Conservation (phyloP, 2,329 filamentous ascomycete genomes). For the Daldinia sp. region DNA sequence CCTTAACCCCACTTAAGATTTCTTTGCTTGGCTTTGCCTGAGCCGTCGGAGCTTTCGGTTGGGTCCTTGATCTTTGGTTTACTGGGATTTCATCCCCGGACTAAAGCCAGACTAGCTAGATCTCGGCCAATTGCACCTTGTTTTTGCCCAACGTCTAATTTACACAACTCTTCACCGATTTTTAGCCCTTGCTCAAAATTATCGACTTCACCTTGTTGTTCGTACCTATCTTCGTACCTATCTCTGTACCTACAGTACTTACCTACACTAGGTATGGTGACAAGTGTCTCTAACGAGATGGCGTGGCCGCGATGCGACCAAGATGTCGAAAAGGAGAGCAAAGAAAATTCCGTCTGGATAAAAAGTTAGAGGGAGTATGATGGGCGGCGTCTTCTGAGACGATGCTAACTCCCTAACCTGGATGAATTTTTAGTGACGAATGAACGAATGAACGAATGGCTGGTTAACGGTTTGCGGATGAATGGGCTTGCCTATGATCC, state of each 20-base stretch:
- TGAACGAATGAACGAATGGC: too few species aligned
- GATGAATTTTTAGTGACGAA: slow-evolving; percentile 20
- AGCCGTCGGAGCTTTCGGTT: slow-evolving; percentile 26
- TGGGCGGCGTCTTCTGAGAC: slow-evolving; percentile 33
- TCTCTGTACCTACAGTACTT: too few species aligned
- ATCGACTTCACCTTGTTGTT: background rate
- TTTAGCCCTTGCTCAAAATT: slow-evolving; percentile 28
- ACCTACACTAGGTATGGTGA: slow-evolving; percentile 5
- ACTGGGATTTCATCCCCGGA: slow-evolving; percentile 24
- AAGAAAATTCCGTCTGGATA: slow-evolving; percentile 25
- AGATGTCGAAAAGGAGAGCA: slow-evolving; percentile 19
- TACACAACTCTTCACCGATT: slow-evolving; percentile 41
- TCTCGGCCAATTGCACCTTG: slow-evolving; percentile 36
- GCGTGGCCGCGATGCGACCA: slow-evolving; percentile 13
- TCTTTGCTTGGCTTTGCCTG: background rate
- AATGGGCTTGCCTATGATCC: slow-evolving; percentile 8
- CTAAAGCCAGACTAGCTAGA: slow-evolving; percentile 17
- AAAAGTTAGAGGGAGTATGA: slow-evolving; percentile 17
- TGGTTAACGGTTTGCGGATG: slow-evolving; percentile 12
- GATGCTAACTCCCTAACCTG: slow-evolving; percentile 20
- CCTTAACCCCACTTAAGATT: slow-evolving; percentile 3
- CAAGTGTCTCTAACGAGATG: slow-evolving; percentile 4
- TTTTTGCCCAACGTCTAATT: slow-evolving; percentile 35
- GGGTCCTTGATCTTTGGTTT: slow-evolving; percentile 16
- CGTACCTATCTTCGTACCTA: slow-evolving; percentile 4